These are phyloP conservation scores for Austroboletus niveus DNA, from an alignment of 1,284 basidiomycete species.

Conservation along the genomic window DNA sequence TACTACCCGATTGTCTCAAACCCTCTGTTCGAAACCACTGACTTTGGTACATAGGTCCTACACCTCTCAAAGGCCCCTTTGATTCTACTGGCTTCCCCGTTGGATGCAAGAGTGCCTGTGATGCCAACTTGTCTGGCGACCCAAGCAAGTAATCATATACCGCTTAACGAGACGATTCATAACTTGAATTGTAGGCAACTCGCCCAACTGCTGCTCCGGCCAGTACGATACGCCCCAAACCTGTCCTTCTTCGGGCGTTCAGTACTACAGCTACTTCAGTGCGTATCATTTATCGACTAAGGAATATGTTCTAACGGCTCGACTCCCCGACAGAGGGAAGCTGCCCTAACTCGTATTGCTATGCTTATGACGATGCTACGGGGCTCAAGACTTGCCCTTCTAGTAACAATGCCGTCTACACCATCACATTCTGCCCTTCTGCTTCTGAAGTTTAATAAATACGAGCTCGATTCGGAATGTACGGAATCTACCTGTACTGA, in stretches of 20 bases:
- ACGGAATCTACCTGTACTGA: no score
- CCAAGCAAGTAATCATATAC: constrained; percentile 25
- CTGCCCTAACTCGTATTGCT: constrained; percentile 45
- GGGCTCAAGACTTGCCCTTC: constrained; percentile 40
- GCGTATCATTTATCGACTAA: constrained; percentile 3
- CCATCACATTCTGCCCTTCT: constrained; percentile 41
- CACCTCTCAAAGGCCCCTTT: constrained; percentile 39
- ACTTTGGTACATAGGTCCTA: constrained; percentile 35
- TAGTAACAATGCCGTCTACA: constrained; percentile 32
- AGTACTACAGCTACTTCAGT: constrained; percentile 50
- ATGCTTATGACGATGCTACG: constrained; percentile 47
- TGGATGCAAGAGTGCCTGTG: constrained; percentile 53
- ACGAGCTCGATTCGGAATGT: no score
- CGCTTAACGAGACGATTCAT: no score
- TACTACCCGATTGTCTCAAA: neutral
- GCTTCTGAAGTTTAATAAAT: no score
- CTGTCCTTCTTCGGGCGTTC: constrained; percentile 43
- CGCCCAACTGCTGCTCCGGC: constrained; percentile 38
- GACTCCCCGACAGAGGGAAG: constrained; percentile 30
- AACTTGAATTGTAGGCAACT: constrained; percentile 25
- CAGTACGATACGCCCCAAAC: constrained; percentile 38
- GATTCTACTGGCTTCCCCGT: constrained; percentile 43
- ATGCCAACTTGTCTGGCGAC: constrained; percentile 40
- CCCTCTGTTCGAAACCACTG: neutral
- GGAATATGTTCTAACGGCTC: neutral